Evolutionary conservation across 2,329 filamentous ascomycete species (phyloP).

Genomic region (Fusarium falciforme): DNA sequence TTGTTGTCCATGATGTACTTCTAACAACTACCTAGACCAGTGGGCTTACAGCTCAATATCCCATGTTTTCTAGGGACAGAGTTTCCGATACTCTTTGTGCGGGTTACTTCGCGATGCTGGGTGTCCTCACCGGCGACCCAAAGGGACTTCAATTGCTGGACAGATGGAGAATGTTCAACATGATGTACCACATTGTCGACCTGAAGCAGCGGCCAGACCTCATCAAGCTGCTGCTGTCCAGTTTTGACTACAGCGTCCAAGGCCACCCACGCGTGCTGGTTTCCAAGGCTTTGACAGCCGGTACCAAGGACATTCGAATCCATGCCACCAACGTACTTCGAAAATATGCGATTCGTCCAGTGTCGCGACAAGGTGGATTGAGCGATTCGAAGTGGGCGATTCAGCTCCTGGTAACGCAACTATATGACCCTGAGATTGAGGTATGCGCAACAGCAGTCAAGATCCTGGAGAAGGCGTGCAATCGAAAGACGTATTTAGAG

Average conservation of each 20-base stretch:
- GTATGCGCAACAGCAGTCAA: conserved; percentile 97
- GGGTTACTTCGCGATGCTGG: conserved; percentile 94
- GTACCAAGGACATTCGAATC: conserved; percentile 91
- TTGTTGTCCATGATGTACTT: not conserved
- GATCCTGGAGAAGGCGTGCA: conserved; percentile 97
- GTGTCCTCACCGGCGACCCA: conserved; percentile 83
- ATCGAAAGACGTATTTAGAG: conserved; percentile 88
- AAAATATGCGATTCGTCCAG: conserved; percentile 78
- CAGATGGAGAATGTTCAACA: conserved; percentile 98
- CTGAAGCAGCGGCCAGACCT: conserved; percentile 90
- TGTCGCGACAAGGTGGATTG: conserved; percentile 53
- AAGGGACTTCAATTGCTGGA: conserved; percentile 92
- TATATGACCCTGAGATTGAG: conserved; percentile 97
- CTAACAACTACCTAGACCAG: conserved; percentile 63
- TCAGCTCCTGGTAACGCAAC: conserved; percentile 93
- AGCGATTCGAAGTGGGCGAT: conserved; percentile 95
- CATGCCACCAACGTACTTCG: conserved; percentile 87
- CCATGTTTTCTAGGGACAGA: conserved; percentile 88
- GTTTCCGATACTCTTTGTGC: conserved; percentile 88
- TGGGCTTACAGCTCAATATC: conserved; percentile 81
- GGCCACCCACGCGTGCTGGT: conserved; percentile 93
- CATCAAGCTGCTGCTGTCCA: conserved; percentile 86
- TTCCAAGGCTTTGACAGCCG: conserved; percentile 92
- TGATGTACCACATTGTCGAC: conserved; percentile 99
- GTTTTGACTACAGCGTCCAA: conserved; percentile 90